Conservation (phyloP, 306 rosid genomes). For the Castanea mollissima region DNA sequence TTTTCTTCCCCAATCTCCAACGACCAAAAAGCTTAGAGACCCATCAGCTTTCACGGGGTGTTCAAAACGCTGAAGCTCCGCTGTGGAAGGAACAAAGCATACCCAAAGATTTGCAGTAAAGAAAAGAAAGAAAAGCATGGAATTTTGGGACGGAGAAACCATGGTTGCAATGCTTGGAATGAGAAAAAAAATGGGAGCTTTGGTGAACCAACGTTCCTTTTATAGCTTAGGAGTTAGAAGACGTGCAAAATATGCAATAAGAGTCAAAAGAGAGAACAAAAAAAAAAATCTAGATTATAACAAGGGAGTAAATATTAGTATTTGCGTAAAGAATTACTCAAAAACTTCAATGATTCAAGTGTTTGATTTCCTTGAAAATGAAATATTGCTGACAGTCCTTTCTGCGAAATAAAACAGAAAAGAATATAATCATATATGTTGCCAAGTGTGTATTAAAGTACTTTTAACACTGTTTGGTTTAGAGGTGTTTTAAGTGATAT, state of each 20-base stretch:
- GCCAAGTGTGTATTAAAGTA: no score
- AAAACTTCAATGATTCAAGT: background rate
- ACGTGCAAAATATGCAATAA: background rate
- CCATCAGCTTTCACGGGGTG: conserved; percentile 39
- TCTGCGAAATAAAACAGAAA: no score
- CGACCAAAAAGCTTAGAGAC: conserved; percentile 50
- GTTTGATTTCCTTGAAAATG: background rate
- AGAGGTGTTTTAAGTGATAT: no score
- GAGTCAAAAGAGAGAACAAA: background rate
- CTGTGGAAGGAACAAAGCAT: conserved; percentile 8
- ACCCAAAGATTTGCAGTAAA: background rate
- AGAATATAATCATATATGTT: no score
- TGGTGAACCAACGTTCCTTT: background rate
- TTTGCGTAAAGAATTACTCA: no score
- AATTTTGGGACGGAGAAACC: background rate
- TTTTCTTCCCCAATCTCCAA: conserved; percentile 82
- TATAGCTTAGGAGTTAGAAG: background rate
- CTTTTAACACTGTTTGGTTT: no score
- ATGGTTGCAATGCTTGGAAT: background rate
- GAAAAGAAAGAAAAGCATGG: background rate
- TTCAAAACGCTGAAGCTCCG: conserved; percentile 26
- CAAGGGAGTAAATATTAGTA: no score
- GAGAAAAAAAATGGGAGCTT: background rate
- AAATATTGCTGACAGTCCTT: background rate
- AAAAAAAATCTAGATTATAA: background rate